These are phyloP conservation scores for Trifolium repens DNA, from an alignment of 306 rosid genomes.

Conservation along the genomic window DNA sequence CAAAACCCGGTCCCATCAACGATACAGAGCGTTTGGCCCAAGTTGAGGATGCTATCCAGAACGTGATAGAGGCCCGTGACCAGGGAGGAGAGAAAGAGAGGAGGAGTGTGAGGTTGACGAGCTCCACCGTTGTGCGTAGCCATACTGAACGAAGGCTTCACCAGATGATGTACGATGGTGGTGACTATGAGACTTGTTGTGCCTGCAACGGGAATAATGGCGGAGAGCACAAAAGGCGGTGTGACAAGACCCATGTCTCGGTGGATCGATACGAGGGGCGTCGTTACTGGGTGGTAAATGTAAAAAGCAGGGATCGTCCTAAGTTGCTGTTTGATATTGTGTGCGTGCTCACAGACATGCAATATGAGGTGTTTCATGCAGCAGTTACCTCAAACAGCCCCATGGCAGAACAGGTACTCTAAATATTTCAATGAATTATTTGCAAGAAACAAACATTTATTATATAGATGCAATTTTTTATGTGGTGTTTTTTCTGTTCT, in stretches of 20 bases:
- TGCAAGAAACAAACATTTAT: neutral
- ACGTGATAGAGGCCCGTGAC: neutral
- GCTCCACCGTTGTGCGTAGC: neutral
- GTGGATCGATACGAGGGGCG: neutral
- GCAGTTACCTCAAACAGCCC: slow-evolving; percentile 3
- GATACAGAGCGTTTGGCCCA: neutral
- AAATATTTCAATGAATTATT: too few relatives aligned
- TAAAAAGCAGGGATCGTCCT: neutral
- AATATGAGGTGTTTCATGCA: slow-evolving; percentile 13
- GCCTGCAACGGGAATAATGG: neutral
- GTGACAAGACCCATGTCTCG: neutral
- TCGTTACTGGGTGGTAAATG: neutral
- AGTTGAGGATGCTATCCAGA: neutral
- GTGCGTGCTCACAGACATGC: slow-evolving; percentile 3
- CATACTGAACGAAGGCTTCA: neutral
- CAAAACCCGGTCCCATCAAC: neutral
- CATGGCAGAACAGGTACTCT: slow-evolving; percentile 12
- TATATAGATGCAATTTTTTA: too few relatives aligned
- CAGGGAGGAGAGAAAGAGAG: neutral
- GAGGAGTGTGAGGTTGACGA: neutral
- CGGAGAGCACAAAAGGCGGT: neutral
- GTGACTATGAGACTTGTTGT: neutral
- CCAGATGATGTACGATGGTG: neutral
- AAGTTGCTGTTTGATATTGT: slow-evolving; percentile 15
- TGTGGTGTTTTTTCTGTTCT: neutral